A percentile compares a stretch with the other conserved stretches of the same genome.
phyloP scores from a whole-genome alignment of 306 rosid species.

The Acacia melanoxylon region DNA sequence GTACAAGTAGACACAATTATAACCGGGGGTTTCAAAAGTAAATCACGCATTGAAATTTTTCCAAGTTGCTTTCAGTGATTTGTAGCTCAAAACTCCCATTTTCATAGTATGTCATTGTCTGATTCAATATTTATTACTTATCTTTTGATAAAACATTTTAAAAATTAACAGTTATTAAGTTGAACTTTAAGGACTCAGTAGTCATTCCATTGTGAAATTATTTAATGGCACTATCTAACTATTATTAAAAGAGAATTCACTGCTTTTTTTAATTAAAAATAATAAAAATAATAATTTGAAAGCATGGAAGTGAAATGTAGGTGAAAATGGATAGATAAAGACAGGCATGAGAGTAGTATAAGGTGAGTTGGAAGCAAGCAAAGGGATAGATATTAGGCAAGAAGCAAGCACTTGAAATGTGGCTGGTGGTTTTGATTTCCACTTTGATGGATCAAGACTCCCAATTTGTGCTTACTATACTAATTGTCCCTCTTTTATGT shows the following conservation, averaged over 20 bases:
- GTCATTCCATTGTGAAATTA: not conserved
- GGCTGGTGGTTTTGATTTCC: slow-evolving; percentile 43
- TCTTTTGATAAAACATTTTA: too few relatives aligned
- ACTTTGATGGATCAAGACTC: slow-evolving; percentile 25
- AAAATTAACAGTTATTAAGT: not conserved
- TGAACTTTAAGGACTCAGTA: not conserved
- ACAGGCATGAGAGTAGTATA: not conserved
- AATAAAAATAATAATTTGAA: too few relatives aligned
- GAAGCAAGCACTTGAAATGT: slow-evolving; percentile 36
- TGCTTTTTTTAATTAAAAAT: not conserved
- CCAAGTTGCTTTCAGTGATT: not conserved
- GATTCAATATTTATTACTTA: too few relatives aligned
- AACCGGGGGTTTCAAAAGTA: too few relatives aligned
- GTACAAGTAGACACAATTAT: not conserved
- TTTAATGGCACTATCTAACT: not conserved
- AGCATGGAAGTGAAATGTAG: not conserved
- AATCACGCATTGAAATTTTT: too few relatives aligned
- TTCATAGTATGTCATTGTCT: too few relatives aligned
- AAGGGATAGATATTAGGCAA: slow-evolving; percentile 21
- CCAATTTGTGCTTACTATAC: not conserved
- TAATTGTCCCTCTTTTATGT: not conserved
- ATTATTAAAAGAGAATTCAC: not conserved
- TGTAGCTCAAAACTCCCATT: too few relatives aligned
- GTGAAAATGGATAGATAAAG: not conserved
- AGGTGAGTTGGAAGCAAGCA: slow-evolving; percentile 18